Percentiles rank a stretch among this genome's conserved stretches.
These are phyloP conservation scores for Hysterangium stoloniferum DNA, from an alignment of 768 basidiomycete species.

Conservation along the genomic window DNA sequence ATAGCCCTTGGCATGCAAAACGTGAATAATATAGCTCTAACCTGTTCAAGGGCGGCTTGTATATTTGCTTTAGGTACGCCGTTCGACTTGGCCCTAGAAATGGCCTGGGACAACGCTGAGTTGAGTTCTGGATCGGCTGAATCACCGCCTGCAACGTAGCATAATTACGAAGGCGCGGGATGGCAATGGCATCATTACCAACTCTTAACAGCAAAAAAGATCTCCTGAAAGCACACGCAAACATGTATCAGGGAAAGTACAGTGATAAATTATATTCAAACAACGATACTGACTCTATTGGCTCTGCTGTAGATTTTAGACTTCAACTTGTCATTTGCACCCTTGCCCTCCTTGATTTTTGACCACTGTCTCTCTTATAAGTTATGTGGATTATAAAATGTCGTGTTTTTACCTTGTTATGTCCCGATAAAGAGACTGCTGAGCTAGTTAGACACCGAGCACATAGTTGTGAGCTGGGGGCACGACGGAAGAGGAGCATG, in stretches of 20 bases:
- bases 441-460: conserved; percentile 10
- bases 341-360: conserved; percentile 68
- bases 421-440: conserved; percentile 26
- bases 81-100: conserved; percentile 48
- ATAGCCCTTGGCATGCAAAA: conserved; percentile 9
- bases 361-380: conserved; percentile 46
- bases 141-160: conserved; percentile 39
- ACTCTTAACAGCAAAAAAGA: conserved; percentile 55
- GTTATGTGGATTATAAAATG: neutral
- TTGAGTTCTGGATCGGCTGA: conserved; percentile 50
- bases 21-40: conserved; percentile 19
- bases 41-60: conserved; percentile 52
- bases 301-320: conserved; percentile 50
- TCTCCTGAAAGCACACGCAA: conserved; percentile 43
- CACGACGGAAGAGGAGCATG: too few relatives aligned
- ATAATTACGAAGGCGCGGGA: neutral
- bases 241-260: too few relatives aligned
- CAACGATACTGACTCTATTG: conserved; percentile 36
- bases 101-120: conserved; percentile 39
- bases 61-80: conserved; percentile 68
- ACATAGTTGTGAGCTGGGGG: too few relatives aligned
- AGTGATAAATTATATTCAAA: conserved; percentile 7
- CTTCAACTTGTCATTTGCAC: conserved; percentile 53
- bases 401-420: conserved; percentile 30
- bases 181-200: conserved; percentile 15